A percentile compares a stretch with the other conserved stretches of the same genome.
Conservation (phyloP, 805 yeast species). For the Debaryomyces tyrocola region DNA sequence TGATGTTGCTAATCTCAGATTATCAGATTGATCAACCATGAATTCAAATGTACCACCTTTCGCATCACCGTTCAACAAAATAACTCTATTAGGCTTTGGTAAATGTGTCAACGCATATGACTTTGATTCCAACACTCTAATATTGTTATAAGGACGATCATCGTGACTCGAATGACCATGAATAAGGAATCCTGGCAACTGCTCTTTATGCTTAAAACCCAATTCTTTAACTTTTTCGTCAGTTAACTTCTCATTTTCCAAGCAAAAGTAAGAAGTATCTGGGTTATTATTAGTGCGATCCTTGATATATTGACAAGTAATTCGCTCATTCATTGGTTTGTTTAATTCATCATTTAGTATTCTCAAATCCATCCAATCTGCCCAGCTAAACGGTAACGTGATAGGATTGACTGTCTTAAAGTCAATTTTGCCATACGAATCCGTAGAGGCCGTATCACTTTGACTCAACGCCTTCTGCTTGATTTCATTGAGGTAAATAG, state of each 20-base stretch:
- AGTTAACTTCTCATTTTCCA: slow-evolving; percentile 14
- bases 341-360: slow-evolving; percentile 29
- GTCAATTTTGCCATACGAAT: slow-evolving; percentile 4
- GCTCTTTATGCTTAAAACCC: slow-evolving; percentile 22
- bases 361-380: slow-evolving; percentile 55
- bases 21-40: slow-evolving; percentile 13
- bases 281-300: slow-evolving; percentile 18
- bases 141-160: slow-evolving; percentile 28
- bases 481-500: slow-evolving; percentile 47
- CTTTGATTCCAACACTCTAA: slow-evolving; percentile 36
- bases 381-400: slow-evolving; percentile 47
- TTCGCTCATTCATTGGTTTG: slow-evolving; percentile 16
- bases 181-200: slow-evolving; percentile 41
- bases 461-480: slow-evolving; percentile 13
- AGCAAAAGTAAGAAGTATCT: slow-evolving; percentile 19
- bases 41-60: slow-evolving; percentile 33
- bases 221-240: slow-evolving; percentile 18
- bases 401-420: slow-evolving; percentile 12
- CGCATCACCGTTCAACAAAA: slow-evolving; percentile 20
- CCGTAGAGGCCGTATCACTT: not conserved
- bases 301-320: slow-evolving; percentile 20
- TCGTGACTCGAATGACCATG: slow-evolving; percentile 23
- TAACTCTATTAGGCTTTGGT: slow-evolving; percentile 33
- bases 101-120: slow-evolving; percentile 35
- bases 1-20: slow-evolving; percentile 26